A percentile compares a stretch with the other conserved stretches of the same genome.
Evolutionary conservation across 352 stramenopile species (phyloP).

Genomic region (Phytopythium ostracodes): DNA sequence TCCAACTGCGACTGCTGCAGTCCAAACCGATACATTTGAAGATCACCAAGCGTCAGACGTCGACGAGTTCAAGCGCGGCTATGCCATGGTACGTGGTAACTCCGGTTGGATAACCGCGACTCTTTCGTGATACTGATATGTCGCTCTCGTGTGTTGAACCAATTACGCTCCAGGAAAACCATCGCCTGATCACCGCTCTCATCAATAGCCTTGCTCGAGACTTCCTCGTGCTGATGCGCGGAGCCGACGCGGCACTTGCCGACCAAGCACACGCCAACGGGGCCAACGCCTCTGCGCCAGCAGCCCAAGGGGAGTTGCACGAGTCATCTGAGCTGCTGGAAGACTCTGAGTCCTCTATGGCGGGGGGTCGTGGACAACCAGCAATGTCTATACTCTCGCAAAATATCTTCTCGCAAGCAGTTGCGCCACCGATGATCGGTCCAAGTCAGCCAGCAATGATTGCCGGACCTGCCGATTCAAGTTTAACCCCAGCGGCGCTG

Average conservation of each 20-base stretch:
- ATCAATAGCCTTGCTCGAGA: conserved; percentile 28
- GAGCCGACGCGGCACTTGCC: background rate
- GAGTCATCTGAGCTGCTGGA: background rate
- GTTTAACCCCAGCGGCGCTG: conserved; percentile 26
- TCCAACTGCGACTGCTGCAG: conserved; percentile 10
- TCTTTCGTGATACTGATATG: background rate
- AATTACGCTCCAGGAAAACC: conserved; percentile 27
- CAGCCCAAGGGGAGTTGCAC: background rate
- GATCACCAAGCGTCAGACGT: background rate
- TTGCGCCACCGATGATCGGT: conserved; percentile 18
- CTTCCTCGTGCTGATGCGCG: conserved; percentile 27
- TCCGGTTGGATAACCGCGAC: too few species aligned
- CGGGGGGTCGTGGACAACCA: background rate
- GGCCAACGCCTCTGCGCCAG: background rate
- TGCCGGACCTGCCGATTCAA: conserved; percentile 13
- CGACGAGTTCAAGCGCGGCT: conserved; percentile 10
- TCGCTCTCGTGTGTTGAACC: background rate
- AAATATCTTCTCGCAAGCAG: conserved; percentile 57
- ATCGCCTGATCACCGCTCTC: conserved; percentile 32
- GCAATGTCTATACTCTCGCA: conserved; percentile 30
- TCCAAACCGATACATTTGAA: conserved; percentile 28
- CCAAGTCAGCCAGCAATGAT: background rate
- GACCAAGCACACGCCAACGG: background rate
- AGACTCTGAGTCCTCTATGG: background rate
- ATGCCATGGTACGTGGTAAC: background rate